Evolutionary conservation across 2,329 filamentous ascomycete species (phyloP), one percentile per base, ranked within the genome.

Genomic region (Colletotrichum zoysiae): DNA sequence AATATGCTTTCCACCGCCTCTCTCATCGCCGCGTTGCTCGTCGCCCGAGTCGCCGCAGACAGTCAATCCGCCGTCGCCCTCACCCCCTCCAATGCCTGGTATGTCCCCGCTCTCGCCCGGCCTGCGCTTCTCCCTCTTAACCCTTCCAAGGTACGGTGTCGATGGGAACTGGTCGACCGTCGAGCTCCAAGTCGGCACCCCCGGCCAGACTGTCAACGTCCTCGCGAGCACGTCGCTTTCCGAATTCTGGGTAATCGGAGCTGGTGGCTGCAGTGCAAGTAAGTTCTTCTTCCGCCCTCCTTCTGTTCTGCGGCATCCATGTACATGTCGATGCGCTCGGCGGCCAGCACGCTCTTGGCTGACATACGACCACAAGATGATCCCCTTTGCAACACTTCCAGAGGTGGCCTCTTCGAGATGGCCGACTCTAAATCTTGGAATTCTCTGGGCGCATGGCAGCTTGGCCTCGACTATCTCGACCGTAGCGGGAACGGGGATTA

Each of bases 141-240:
- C 74, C 35, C 26, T 38, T 60, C 35, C n/a, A 66, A 90, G 88
- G 89, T 86, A 88, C 73, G 90, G 90, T 59, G 85, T 88, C 74
- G 91, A 93, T 78, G 92, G 92, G 12, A 86, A 86, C 74, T 95
- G 93, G 93, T 94, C 92, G 20, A 89, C 91, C 8, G 89, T 93
- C 74, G 85, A 84, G 16, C 84, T 95, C 71, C 87, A 83, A 76
- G 84, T 87, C 26, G 90, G 90, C 62, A 83, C 81, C 9, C 76
- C 78, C 18, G 67, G 74, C 2, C 78, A 79, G 70, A 80, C 82
- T 12, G 77, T 84, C 71, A 79, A 83, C 74, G 79, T 85, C 42
- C 77, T 85, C 16, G 85, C 91, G 63, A 93, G 91, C 76, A 94
- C 92, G 7, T 86, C 88, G 16, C 85, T 91, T 53, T 93, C 92